Evolutionary conservation across 2,329 filamentous ascomycete genomes (phyloP), one percentile per base, ranked within the genome.

Genomic region (Neofusicoccum ribis): DNA sequence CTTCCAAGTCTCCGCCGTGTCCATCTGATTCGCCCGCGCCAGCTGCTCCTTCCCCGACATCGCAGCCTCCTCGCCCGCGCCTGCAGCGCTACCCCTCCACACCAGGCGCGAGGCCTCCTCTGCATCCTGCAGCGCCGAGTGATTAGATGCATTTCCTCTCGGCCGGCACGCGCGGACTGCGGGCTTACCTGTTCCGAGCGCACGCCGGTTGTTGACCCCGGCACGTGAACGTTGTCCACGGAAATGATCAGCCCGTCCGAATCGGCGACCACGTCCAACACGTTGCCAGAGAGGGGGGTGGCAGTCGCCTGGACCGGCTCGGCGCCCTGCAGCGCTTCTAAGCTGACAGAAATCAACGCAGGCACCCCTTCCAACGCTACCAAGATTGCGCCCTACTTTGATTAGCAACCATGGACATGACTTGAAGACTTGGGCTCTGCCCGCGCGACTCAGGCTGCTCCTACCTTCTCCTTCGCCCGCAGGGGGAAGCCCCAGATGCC

Each of bases 291-390:
- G 4, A 92, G 75, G 44, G 80, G 75, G 62, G 92, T 72, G 15
- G 68, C 68, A 6, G 51, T 60, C 31, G 70, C 63, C 47, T 65
- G 67, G 62, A 49, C 64, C 66, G 20, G 51, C 51, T 82, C 77
- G 7, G 76, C 74, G 67, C 84, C 79, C 8, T 79, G 75, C 46
- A 92, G 79, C 14, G 73, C 76, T 67, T 83, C 84, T 56, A 84
- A 74, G 1, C 74, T 67, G 79, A 89, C 91, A 64, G 85, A 79
- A 75, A 94, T 88, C 8, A 96, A 78, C 46, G 84, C 90, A 65
- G 87, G 85, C 34, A 80, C 61, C 5, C 78, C 78, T 68, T 83
- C 81, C 58, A 76, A 78, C 12, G 79, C 77, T 5, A 82, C 75
- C 4, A 81, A 63, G 9, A 83, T 69, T 44, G 70, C 46, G 3